These are phyloP conservation scores for Daldinia concentrica DNA, from an alignment of 495 filamentous ascomycete species.

Conservation along the genomic window DNA sequence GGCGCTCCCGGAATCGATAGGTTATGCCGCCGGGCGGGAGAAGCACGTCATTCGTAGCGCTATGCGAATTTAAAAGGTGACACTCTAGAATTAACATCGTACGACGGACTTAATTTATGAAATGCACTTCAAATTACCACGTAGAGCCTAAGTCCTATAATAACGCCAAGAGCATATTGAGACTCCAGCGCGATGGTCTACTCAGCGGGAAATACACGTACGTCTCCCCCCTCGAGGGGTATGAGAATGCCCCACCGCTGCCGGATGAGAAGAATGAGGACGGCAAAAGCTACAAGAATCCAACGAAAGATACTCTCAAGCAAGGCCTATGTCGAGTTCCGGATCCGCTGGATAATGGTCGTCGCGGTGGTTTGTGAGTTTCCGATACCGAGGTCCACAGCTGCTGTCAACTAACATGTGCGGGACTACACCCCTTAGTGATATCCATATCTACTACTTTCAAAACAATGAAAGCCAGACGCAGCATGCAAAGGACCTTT, in stretches of 20 bases:
- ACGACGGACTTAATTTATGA: background rate
- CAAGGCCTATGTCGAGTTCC: slow-evolving; percentile 71
- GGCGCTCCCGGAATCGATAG: background rate
- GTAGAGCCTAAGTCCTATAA: background rate
- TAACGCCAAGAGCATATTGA: background rate
- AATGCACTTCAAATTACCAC: background rate
- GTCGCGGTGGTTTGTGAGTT: slow-evolving; percentile 66
- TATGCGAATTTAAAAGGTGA: background rate
- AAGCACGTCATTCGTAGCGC: slow-evolving; percentile 2
- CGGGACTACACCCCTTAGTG: slow-evolving; percentile 50
- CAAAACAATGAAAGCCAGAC: slow-evolving; percentile 70
- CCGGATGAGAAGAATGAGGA: slow-evolving; percentile 69
- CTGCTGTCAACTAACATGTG: slow-evolving; percentile 5
- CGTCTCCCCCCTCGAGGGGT: slow-evolving; percentile 74
- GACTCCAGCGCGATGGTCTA: slow-evolving; percentile 37
- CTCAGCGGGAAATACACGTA: slow-evolving; percentile 55
- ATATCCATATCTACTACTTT: slow-evolving; percentile 85
- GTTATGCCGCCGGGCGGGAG: background rate
- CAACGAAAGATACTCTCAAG: slow-evolving; percentile 64
- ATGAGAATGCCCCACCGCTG: slow-evolving; percentile 69
- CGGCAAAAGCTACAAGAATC: slow-evolving; percentile 73
- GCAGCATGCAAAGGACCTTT: slow-evolving; percentile 73
- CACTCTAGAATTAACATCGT: background rate
- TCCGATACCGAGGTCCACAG: background rate
- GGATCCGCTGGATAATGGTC: slow-evolving; percentile 68